These are phyloP conservation scores for Ambrosiella xylebori DNA, from an alignment of 2,329 filamentous ascomycete species.

Conservation along the genomic window DNA sequence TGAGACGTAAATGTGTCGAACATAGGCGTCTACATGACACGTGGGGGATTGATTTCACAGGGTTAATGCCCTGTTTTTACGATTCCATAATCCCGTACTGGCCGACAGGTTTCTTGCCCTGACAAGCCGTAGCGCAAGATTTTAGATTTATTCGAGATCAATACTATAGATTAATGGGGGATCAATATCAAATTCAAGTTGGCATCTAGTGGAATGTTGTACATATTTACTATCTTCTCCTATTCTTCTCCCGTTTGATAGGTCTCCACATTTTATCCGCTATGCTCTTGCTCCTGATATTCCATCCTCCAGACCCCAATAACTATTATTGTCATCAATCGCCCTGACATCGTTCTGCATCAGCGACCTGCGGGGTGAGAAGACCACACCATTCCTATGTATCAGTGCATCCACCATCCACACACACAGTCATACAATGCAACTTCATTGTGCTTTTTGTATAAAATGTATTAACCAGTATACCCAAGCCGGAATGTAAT, in stretches of 20 bases:
- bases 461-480: no score
- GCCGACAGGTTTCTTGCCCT: no score
- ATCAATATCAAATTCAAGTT: not conserved
- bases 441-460: not conserved
- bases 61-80: no score
- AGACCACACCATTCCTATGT: not conserved
- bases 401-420: not conserved
- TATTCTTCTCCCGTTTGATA: not conserved
- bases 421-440: not conserved
- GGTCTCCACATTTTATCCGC: not conserved
- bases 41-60: no score
- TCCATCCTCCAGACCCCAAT: not conserved
- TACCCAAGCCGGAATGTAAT: no score
- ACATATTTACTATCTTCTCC: not conserved
- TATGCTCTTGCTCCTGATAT: not conserved
- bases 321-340: not conserved
- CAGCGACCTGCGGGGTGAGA: not conserved
- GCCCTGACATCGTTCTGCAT: not conserved
- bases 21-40: no score
- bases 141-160: no score
- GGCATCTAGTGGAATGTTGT: not conserved
- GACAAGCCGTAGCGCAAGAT: no score
- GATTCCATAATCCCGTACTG: no score
- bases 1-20: no score
- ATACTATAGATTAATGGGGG: no score